Evolutionary conservation across 352 stramenopile genomes (phyloP), one percentile per base, ranked within the genome.

Genomic region (Lagenidium giganteum): DNA sequence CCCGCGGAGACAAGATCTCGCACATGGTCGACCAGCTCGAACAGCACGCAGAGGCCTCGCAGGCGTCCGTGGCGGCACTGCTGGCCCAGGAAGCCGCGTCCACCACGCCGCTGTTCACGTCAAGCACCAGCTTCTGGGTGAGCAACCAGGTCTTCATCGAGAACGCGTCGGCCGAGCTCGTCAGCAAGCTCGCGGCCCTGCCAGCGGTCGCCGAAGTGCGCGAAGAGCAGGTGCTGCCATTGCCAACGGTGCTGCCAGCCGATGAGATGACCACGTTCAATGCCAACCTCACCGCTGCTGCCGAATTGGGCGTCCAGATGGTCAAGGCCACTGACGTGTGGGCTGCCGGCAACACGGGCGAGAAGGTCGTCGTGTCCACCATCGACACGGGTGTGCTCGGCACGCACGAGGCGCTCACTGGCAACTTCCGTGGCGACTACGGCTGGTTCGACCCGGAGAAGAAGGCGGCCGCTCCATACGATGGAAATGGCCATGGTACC

Each of bases 311-410:
- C 20, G 42, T 68, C 20, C 14, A 22, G 14, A 61, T 54, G 33
- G 60, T 76, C 37, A 2, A 23, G 2, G 61, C 54, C 6, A 37
- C 57, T 5, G 20, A 20, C 1, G 59, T 71, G 9, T 76, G 65
- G 65, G 47, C 46, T 2, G 14, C 17, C 4, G 57, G 47, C 24
- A 59, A 62, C 57, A 56, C 12, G 3, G 65, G 48, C 22, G 24
- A 57, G 26, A 43, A 37, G 23, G 25, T 68, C 8, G 42, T 76
- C 24, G 50, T 75, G 4, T 51, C 34, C 17, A 51, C 30, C 23
- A 63, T 75, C 30, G 64, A 75, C 42, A 61, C 40, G 5, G 64
- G 64, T 17, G 61, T 63, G 13, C 42, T 33, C 4, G 22, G 23
- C 22, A 70, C 48, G 6, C 64, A 75, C 46, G 28, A 49, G 28